Conservation (phyloP, 768 basidiomycete genomes). For the Inosperma sp. region DNA sequence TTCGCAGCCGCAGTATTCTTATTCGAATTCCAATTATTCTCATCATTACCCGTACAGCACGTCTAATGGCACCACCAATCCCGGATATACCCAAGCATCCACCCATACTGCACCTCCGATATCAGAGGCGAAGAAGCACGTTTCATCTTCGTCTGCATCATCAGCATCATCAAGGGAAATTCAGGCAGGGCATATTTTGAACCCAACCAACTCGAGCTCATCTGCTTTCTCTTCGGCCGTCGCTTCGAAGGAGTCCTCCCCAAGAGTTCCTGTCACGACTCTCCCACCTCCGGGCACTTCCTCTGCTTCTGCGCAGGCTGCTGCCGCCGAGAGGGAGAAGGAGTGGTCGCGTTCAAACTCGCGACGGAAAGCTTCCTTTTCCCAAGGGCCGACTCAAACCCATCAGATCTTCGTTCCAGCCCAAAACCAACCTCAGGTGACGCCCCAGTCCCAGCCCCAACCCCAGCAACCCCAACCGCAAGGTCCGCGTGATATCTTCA, state of each 20-base stretch:
- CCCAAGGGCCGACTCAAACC: not conserved
- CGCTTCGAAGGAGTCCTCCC: conserved; percentile 6
- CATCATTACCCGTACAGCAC: not conserved
- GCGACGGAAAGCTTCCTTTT: not conserved
- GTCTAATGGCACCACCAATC: not conserved
- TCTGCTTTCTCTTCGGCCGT: not conserved
- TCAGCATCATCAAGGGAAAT: conserved; percentile 22
- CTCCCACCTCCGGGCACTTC: conserved; percentile 1
- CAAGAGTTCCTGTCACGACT: not conserved
- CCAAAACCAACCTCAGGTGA: not conserved
- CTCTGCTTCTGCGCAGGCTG: conserved; percentile 10
- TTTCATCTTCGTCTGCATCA: conserved; percentile 5
- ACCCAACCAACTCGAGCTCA: conserved; percentile 5
- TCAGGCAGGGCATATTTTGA: conserved; percentile 18
- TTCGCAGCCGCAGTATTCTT: conserved; percentile 8
- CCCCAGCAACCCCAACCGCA: conserved; percentile 6
- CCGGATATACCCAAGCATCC: not conserved
- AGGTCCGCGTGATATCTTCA: conserved; percentile 20
- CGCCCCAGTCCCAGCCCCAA: not conserved
- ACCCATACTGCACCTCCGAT: conserved; percentile 2
- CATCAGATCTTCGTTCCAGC: no score
- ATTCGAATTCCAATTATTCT: conserved; percentile 9
- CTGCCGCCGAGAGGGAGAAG: conserved; percentile 7
- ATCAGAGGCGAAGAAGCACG: conserved; percentile 14
- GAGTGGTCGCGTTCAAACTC: conserved; percentile 3